phyloP scores from a whole-genome alignment of 1,284 basidiomycete genomes.

The Trichosporon faecale region DNA sequence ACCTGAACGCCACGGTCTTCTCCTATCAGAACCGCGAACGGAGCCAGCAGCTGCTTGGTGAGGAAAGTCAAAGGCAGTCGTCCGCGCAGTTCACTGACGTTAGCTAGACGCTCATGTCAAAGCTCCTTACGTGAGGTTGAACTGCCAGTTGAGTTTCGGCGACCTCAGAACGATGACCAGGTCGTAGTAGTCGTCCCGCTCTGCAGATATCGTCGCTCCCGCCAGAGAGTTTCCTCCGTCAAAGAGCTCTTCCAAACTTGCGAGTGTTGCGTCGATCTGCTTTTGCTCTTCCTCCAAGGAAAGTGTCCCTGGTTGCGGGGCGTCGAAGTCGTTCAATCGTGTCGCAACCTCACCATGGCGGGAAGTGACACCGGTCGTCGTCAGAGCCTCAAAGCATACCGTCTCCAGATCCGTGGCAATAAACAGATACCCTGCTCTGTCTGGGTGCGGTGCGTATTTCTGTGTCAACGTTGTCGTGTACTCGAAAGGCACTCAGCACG shows the following conservation, averaged over 20 bases:
- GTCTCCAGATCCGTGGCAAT: conserved; percentile 35
- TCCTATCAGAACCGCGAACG: conserved; percentile 28
- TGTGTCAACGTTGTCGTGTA: background rate
- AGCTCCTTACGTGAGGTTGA: conserved; percentile 32
- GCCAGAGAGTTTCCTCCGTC: conserved; percentile 17
- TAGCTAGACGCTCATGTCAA: background rate
- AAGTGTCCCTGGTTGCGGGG: conserved; percentile 3
- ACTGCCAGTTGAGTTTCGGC: conserved; percentile 29
- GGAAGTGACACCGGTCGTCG: conserved; percentile 26
- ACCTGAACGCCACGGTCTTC: conserved; percentile 26
- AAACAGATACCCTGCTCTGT: conserved; percentile 36
- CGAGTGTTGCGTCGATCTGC: conserved; percentile 23
- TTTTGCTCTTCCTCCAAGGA: conserved; percentile 21
- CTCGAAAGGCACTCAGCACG: background rate
- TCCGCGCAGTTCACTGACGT: conserved; percentile 28
- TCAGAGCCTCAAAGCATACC: conserved; percentile 33
- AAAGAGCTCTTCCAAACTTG: conserved; percentile 25
- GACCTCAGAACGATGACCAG: conserved; percentile 22
- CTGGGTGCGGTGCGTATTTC: conserved; percentile 40
- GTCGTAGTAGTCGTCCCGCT: conserved; percentile 36
- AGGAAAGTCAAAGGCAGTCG: conserved; percentile 31
- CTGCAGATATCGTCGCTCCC: conserved; percentile 26
- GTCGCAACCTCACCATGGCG: conserved; percentile 22
- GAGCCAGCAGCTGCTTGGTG: conserved; percentile 33
- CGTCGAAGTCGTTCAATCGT: conserved; percentile 7